Conservation (phyloP, 306 rosid genomes). For the Cucumis hystrix region DNA sequence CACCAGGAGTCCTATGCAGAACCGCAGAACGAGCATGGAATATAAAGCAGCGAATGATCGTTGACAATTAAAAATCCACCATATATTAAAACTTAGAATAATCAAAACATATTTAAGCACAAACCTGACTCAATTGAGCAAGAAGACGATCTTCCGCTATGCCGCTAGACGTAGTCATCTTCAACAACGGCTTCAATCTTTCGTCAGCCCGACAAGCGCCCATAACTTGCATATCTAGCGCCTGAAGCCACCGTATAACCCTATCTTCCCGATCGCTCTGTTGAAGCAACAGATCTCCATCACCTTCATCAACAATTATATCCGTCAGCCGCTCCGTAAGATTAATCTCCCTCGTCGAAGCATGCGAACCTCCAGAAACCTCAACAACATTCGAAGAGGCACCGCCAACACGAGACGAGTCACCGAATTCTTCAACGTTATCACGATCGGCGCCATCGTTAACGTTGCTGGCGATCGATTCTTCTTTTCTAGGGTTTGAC, state of each 20-base stretch:
- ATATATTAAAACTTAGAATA: background rate
- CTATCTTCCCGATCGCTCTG: constrained; percentile 51
- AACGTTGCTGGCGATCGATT: constrained; percentile 17
- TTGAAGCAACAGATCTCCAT: constrained; percentile 84
- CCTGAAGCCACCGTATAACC: constrained; percentile 73
- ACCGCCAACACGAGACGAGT: constrained; percentile 24
- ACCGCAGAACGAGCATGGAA: constrained; percentile 11
- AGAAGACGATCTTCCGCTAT: constrained; percentile 80
- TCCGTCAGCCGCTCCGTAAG: constrained; percentile 68
- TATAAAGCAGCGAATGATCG: constrained; percentile 9
- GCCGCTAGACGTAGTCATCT: constrained; percentile 53
- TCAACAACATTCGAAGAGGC: constrained; percentile 18
- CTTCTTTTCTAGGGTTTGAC: constrained; percentile 37
- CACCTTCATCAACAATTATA: constrained; percentile 53
- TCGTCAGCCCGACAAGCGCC: constrained; percentile 94
- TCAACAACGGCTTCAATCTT: constrained; percentile 81
- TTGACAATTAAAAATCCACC: constrained; percentile 1
- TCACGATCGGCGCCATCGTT: constrained; percentile 17
- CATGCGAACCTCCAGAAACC: constrained; percentile 19
- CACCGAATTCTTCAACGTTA: constrained; percentile 28
- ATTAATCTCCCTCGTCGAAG: constrained; percentile 40
- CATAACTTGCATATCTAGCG: constrained; percentile 79
- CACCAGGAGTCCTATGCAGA: constrained; percentile 6
- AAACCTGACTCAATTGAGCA: constrained; percentile 82
- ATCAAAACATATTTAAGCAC: background rate